A percentile compares a stretch with the other conserved stretches of the same genome.
phyloP scores from a whole-genome alignment of 75 land plant species.

The Picea sitchensis region DNA sequence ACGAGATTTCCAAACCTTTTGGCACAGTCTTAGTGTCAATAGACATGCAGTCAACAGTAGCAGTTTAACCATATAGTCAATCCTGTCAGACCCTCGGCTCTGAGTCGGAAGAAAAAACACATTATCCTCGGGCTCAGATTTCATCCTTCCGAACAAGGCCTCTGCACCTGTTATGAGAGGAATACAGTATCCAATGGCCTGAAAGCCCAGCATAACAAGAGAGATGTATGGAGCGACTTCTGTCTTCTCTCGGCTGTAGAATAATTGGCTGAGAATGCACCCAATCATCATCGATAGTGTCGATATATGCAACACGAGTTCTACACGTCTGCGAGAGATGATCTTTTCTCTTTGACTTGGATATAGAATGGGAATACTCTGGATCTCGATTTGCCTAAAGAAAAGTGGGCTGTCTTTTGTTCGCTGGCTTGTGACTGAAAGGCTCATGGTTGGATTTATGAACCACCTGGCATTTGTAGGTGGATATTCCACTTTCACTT shows the following conservation, averaged over 20 bases:
- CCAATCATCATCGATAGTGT: slow-evolving; percentile 49
- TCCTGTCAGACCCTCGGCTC: slow-evolving; percentile 19
- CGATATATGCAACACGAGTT: slow-evolving; percentile 41
- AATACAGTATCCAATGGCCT: slow-evolving; percentile 68
- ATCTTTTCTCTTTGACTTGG: slow-evolving; percentile 50
- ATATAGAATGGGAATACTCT: slow-evolving; percentile 64
- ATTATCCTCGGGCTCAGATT: slow-evolving; percentile 4
- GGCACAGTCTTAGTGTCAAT: slow-evolving; percentile 54
- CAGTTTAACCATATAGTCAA: slow-evolving; percentile 52
- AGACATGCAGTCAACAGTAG: slow-evolving; percentile 52
- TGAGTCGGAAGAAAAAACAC: slow-evolving; percentile 7
- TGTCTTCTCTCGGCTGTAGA: slow-evolving; percentile 33
- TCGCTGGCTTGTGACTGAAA: slow-evolving; percentile 48
- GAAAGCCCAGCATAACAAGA: slow-evolving; percentile 68
- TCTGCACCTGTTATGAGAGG: slow-evolving; percentile 73
- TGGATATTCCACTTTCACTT: slow-evolving; percentile 58
- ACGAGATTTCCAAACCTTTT: slow-evolving; percentile 73
- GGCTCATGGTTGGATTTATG: slow-evolving; percentile 41
- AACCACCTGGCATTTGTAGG: slow-evolving; percentile 62
- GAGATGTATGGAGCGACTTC: slow-evolving; percentile 60
- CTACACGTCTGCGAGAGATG: slow-evolving; percentile 50
- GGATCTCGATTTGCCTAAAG: slow-evolving; percentile 34
- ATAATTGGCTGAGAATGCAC: slow-evolving; percentile 53
- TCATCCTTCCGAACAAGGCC: slow-evolving; percentile 40
- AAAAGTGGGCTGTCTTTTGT: slow-evolving; percentile 43